Evolutionary conservation across 2,329 filamentous ascomycete species (phyloP), one percentile per base, ranked within the genome.

Genomic region (Aspergillus sp.): DNA sequence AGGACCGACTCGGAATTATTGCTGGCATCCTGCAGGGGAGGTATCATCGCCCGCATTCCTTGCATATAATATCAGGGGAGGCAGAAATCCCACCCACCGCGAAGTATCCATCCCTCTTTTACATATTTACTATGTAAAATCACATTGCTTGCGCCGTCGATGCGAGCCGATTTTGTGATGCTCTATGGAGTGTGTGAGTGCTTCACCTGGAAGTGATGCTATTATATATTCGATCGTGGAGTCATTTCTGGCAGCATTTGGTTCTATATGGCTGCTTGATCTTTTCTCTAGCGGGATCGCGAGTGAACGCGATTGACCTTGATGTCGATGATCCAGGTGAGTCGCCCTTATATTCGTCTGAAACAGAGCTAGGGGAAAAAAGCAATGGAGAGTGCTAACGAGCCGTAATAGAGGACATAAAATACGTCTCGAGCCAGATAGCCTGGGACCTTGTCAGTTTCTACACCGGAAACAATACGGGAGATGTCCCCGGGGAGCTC

Each of bases 401-500:
- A 19, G 19, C 19, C 19, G 19, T 19, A 39, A 39, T 19, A 39
- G 36, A 39, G 4, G 27, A 8, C 19, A 39, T 39, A 12, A 39
- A 39, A 27, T 3, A 39, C 7, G 36, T 39, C 12, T 12, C 36
- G 7, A 39, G 36, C 7, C 36, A 39, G 8, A 12, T 39, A 12
- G 36, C 36, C 36, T 28, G 36, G 0, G 70, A 73, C 33, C 36
- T 39, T 26, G 36, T 39, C 36, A 39, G 12, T 9, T 39, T 39
- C 49, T 78, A 78, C 54, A 70, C 67, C 3, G 52, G 53, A 8
- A 46, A 56, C 42, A 69, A 67, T 29, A 63, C 70, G 6, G 71
- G 69, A 26, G 67, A 73, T 50, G 64, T 69, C 9, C 68, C 72
- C 8, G 73, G 73, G 38, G 68, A 72, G 47, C 52, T 77, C 51